Base-by-base conservation (phyloP, 2,329 filamentous ascomycete species). In the Aspergillus sp. region DNA sequence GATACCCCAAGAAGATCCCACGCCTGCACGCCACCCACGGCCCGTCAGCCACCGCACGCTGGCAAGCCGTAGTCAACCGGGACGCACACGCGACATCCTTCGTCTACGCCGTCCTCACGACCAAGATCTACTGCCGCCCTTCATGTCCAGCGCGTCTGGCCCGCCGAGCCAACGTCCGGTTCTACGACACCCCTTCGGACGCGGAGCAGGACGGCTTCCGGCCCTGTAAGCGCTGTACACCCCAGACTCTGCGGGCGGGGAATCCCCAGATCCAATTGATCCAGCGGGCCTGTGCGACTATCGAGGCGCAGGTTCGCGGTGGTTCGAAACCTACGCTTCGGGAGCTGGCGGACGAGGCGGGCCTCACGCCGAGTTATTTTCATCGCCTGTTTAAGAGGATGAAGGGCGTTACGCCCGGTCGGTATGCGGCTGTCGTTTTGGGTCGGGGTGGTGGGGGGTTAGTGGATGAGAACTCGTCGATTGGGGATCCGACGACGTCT, bases 61-160 rank as follows among this genome's bases (percentile, higher is more conserved):
- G 78, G 78, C 70, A 72, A 65, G 81, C 81, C 58, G 73, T 83
- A 49, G 72, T 75, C 51, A 73, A 70, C 56, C 78, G 81, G 52
- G 78, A 83, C 60, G 55, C 75, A 29, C 69, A 72, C 20, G 77
- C 78, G 20, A 76, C 78, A 54, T 71, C 72, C 31, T 86, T 86
- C 71, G 77, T 86, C 62, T 86, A 86, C 73, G 79, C 75, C 18
- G 83, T 86, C n/a, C 77, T 78, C 55, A 82, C 82, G 0, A 86
- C 84, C 3, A 77, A 75, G 49, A 84, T 85, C 54, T 86, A 83
- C 69, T 86, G 84, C 66, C 79, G 83, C 1, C 82, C 83, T 1
- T 82, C 78, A 2, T 86, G 84, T 57, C 76, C 80, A 1, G 81
- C 83, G 3, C 82, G 85, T n/a, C 80, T 90, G 14, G 81, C 84